Conservation (phyloP, 73 alveolate genomes). For the Uronychia setigera region DNA sequence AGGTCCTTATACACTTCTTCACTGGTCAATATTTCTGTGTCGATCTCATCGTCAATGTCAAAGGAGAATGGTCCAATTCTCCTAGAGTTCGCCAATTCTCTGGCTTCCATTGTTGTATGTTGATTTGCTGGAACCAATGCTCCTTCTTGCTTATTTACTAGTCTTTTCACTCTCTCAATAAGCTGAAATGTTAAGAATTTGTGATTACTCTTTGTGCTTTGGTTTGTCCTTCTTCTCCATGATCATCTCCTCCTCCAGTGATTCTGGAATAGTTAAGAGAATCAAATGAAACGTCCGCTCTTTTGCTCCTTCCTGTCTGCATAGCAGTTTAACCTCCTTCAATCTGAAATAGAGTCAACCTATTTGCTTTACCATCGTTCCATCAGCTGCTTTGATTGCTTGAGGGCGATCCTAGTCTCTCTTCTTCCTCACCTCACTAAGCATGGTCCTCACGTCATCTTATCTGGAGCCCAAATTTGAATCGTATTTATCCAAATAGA, state of each 20-base stretch:
- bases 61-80: slow-evolving; percentile 71
- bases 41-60: slow-evolving; percentile 71
- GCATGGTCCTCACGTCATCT: slow-evolving; percentile 54
- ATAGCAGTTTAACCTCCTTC: slow-evolving; percentile 4
- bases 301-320: background rate
- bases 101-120: slow-evolving; percentile 8
- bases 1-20: slow-evolving; percentile 73
- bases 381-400: background rate
- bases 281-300: slow-evolving; percentile 9
- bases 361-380: too few species aligned
- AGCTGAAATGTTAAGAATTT: background rate
- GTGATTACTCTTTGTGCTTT: background rate
- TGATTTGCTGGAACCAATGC: slow-evolving; percentile 8
- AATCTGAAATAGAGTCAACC: too few species aligned
- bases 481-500: slow-evolving; percentile 32
- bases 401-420: background rate
- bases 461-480: slow-evolving; percentile 26
- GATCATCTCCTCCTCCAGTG: slow-evolving; percentile 3
- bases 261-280: slow-evolving; percentile 5
- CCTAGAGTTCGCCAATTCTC: slow-evolving; percentile 17
- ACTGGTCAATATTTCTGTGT: slow-evolving; percentile 67
- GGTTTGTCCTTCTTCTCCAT: slow-evolving; percentile 9
- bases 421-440: slow-evolving; percentile 33
- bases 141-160: background rate
- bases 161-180: slow-evolving; percentile 14